Base-by-base conservation (phyloP, 306 rosid species). In the Mimosa bimucronata region DNA sequence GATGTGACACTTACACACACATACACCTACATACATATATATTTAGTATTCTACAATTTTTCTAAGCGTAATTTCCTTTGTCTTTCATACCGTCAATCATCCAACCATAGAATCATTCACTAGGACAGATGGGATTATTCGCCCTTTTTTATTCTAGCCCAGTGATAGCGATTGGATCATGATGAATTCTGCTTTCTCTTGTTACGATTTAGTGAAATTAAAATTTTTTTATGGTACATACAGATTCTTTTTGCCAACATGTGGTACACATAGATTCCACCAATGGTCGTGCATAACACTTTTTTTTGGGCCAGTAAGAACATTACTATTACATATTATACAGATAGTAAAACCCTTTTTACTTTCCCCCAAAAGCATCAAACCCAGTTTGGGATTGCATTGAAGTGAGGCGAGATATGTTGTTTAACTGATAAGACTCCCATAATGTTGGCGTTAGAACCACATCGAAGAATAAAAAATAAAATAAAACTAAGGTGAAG, bases 1-100 rank as follows among this genome's bases (percentile, higher is more conserved):
- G 76, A 79, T 74, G 74, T 66, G 62, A 38, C 52, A 66, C 70
- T 66, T 40, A 19, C 55, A 48, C 55, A 16, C 21, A 15, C 55
- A 48, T 19, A 46, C 0, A 46, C 53, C 38, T 6, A 34, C 5
- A 34, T 6, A 34, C 5, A 34, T 34, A 34, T 44, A 46, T 15
- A 13, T 42, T 1, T 42, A 42, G 46, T 50, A 50, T 18, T 5
- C 18, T 7, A 16, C 48, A 71, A 42, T 45, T 45, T 61, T 61
- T 57, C n/a, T 9, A 5, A 64, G 1, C 1, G 29, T 31, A 31
- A 31, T 65, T 31, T 34, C 14, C 71, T 65, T 16, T 66, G 45
- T 16, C 71, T 66, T 66, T 31, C 15, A 2, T 34, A 7, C 14
- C 2, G 40, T 65, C 45, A 65, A 65, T 34, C 44, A 64, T 31